A percentile compares a stretch with the other conserved stretches of the same genome.
These are phyloP conservation scores for Cryptococcus amylolentus DNA, from an alignment of 1,284 basidiomycete species.

Conservation along the genomic window DNA sequence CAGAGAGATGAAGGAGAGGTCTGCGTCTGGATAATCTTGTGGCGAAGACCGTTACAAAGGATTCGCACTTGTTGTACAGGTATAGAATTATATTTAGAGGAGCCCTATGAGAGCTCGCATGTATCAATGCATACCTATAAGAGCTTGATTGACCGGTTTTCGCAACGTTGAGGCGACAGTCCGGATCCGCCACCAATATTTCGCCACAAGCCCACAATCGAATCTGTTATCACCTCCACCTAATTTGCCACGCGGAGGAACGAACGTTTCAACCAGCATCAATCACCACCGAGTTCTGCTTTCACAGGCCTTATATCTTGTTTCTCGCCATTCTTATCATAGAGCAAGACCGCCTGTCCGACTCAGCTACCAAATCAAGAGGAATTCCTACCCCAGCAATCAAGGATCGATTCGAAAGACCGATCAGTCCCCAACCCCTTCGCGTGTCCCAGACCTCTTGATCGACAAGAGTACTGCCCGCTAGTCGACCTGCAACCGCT, in stretches of 20 bases:
- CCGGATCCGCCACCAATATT: neutral
- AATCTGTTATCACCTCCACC: neutral
- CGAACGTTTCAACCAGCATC: neutral
- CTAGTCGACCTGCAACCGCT: no score
- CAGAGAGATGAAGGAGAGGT: neutral
- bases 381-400: neutral
- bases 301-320: no score
- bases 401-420: neutral
- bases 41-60: no score
- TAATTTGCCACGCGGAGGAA: neutral
- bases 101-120: neutral
- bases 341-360: no score
- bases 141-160: neutral
- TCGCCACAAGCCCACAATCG: neutral
- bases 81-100: no score
- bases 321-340: neutral
- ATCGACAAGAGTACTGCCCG: no score
- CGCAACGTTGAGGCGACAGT: constrained; percentile 7
- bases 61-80: no score
- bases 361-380: no score
- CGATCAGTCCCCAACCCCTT: neutral
- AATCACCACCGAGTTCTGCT: no score
- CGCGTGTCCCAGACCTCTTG: neutral
- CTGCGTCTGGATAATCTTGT: no score
- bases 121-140: neutral